Evolutionary conservation across 2,329 filamentous ascomycete genomes (phyloP).

Genomic region (Bipolaris victoriae): DNA sequence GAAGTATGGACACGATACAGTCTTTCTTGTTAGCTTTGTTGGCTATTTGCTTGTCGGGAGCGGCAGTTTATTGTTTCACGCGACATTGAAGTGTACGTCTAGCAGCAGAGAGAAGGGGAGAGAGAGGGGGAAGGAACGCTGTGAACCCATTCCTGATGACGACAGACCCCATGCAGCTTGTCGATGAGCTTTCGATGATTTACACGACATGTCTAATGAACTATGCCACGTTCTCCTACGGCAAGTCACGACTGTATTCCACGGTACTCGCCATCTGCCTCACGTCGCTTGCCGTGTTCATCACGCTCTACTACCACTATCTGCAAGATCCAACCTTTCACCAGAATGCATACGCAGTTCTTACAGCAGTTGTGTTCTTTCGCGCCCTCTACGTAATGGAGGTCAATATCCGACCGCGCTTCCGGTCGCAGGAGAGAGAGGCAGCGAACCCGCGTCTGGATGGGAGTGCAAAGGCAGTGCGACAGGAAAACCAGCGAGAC

Average conservation of each 20-base stretch:
- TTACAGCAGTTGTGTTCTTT: slow-evolving; percentile 73
- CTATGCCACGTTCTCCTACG: slow-evolving; percentile 78
- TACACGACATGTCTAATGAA: slow-evolving; percentile 72
- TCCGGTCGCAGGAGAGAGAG: slow-evolving; percentile 52
- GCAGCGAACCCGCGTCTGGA: slow-evolving; percentile 33
- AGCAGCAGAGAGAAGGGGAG: background rate
- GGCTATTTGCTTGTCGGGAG: slow-evolving; percentile 67
- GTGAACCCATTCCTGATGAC: slow-evolving; percentile 61
- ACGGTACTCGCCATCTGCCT: slow-evolving; percentile 64
- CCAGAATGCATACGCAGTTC: slow-evolving; percentile 75
- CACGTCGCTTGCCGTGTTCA: slow-evolving; percentile 62
- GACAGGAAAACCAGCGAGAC: slow-evolving; percentile 62
- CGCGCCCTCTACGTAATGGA: slow-evolving; percentile 82
- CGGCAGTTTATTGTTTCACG: slow-evolving; percentile 68
- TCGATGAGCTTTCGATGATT: slow-evolving; percentile 74
- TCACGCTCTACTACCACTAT: slow-evolving; percentile 81
- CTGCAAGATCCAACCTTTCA: slow-evolving; percentile 84
- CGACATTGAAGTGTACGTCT: slow-evolving; percentile 65
- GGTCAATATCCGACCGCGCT: slow-evolving; percentile 64
- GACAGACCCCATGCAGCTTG: slow-evolving; percentile 71
- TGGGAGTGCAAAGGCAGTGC: slow-evolving; percentile 41
- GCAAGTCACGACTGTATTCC: slow-evolving; percentile 59
- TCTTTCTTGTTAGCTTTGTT: slow-evolving; percentile 72
- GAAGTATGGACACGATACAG: slow-evolving; percentile 72
- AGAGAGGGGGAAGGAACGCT: background rate